Base-by-base conservation (phyloP, 352 stramenopile species). In the Thraustotheca clavata region DNA sequence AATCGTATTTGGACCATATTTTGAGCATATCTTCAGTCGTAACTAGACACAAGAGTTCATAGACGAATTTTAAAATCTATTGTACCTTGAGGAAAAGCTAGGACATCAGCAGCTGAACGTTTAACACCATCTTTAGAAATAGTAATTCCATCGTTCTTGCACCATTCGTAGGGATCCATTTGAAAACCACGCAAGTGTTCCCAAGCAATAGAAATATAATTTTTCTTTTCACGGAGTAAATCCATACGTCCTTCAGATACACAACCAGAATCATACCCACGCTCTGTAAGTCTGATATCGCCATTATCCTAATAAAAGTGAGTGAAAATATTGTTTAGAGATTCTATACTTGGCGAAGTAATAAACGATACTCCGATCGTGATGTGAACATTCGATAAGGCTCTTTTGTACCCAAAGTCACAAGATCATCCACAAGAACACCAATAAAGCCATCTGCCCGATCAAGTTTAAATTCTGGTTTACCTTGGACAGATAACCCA, bases 341-440 rank as follows among this genome's bases (percentile, higher is more conserved):
- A 5, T 47, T 2, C 2, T 27, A 24, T 47, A 47, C 60, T 27
- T 77, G 76, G n/a, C 88, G 80, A 49, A 96, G 71, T 38, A 88
- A 57, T 33, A 96, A 68, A 1, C 88, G 76, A 67, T 91, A 95
- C 76, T 99, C 95, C 22, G 88, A 96, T 27, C 95, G 78, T n/a
- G 86, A 97, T 0, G 97, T 99, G 74, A 99, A 99, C 96, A 99
- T 99, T 55, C 97, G 88, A 70, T 99, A 99, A 4, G 96, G 97
- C 70, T 99, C 97, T 7, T 86, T 94, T 14, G 94, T 98, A 61
- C 96, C 96, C 38, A 96, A 79, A 5, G 94, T 98, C 29, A 98
- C 94, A 18, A 99, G 83, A 76, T 99, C 97, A 76, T 99, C 97
- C 60, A 99, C 97, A 8, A 99, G 73, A n/a, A 99, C 96, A 22